Evolutionary conservation across 208 protist genomes (phyloP).

Genomic region (Trypanosoma congolense): DNA sequence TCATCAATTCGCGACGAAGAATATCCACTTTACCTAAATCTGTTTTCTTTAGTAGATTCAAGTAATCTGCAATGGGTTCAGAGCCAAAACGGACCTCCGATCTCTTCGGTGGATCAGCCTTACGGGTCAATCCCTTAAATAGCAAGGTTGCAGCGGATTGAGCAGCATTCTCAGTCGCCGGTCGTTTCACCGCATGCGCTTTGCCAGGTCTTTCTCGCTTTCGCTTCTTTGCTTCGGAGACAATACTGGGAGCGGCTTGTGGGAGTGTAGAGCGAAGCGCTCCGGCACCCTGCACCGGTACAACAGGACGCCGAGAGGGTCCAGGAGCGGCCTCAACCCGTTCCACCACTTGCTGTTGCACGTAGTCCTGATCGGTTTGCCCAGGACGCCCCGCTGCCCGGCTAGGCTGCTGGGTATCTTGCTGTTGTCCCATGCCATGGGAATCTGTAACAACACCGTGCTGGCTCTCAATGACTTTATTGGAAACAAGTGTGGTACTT

Average conservation of each 20-base stretch:
- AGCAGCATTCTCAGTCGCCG: constrained; percentile 1
- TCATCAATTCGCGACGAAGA: constrained; percentile 25
- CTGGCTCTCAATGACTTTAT: background rate
- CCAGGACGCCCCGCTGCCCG: no score
- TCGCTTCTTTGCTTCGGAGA: constrained; percentile 14
- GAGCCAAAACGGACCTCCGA: constrained; percentile 28
- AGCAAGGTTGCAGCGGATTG: constrained; percentile 11
- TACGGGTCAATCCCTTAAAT: constrained; percentile 16
- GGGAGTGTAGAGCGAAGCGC: background rate
- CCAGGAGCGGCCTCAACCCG: background rate
- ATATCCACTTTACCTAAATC: constrained; percentile 12
- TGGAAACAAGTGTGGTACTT: background rate
- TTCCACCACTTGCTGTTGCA: background rate
- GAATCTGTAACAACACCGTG: background rate
- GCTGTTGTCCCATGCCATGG: background rate
- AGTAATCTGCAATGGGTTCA: constrained; percentile 30
- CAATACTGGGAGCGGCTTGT: constrained; percentile 1
- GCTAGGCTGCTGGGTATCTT: background rate
- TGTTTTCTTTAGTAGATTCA: constrained; percentile 25
- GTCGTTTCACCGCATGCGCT: constrained; percentile 5
- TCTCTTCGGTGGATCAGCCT: constrained; percentile 12
- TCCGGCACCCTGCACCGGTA: constrained; percentile 9
- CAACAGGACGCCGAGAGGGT: no score
- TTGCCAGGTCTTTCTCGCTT: constrained; percentile 1
- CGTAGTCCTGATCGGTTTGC: no score